Conservation (phyloP, 2,329 filamentous ascomycete genomes). For the Paradendryphiella salina region DNA sequence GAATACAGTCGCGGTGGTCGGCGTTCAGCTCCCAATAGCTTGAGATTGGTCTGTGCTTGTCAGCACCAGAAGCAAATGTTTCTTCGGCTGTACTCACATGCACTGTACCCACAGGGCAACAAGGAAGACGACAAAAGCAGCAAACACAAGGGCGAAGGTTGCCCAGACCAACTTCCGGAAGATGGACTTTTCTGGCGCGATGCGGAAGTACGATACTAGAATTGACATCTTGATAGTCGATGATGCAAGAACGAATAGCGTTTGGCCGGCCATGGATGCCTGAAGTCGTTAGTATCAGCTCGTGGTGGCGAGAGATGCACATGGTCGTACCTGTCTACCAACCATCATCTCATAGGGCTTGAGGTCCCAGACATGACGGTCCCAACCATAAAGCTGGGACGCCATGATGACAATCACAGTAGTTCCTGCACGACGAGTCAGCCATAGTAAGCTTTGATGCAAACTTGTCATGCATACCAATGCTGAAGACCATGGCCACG, state of each 20-base stretch:
- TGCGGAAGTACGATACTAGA: slow-evolving; percentile 46
- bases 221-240: slow-evolving; percentile 47
- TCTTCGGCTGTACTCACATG: slow-evolving; percentile 32
- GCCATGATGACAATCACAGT: slow-evolving; percentile 25
- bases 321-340: slow-evolving; percentile 39
- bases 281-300: slow-evolving; percentile 28
- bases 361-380: slow-evolving; percentile 46
- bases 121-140: slow-evolving; percentile 43
- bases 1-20: slow-evolving; percentile 47
- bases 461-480: slow-evolving; percentile 4
- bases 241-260: slow-evolving; percentile 46
- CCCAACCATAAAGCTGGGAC: slow-evolving; percentile 46
- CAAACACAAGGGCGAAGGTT: slow-evolving; percentile 41
- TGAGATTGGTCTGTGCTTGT: slow-evolving; percentile 48
- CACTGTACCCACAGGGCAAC: slow-evolving; percentile 47
- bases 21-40: slow-evolving; percentile 52
- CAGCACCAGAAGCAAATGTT: slow-evolving; percentile 13
- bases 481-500: slow-evolving; percentile 38
- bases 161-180: slow-evolving; percentile 46
- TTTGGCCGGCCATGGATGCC: slow-evolving; percentile 47
- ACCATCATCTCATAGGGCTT: slow-evolving; percentile 34
- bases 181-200: slow-evolving; percentile 46
- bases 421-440: slow-evolving; percentile 1
- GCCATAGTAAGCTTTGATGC: background rate
- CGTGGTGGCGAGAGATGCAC: slow-evolving; percentile 22